phyloP scores from a whole-genome alignment of 345 rosid species.

The Erodium maritimum region DNA sequence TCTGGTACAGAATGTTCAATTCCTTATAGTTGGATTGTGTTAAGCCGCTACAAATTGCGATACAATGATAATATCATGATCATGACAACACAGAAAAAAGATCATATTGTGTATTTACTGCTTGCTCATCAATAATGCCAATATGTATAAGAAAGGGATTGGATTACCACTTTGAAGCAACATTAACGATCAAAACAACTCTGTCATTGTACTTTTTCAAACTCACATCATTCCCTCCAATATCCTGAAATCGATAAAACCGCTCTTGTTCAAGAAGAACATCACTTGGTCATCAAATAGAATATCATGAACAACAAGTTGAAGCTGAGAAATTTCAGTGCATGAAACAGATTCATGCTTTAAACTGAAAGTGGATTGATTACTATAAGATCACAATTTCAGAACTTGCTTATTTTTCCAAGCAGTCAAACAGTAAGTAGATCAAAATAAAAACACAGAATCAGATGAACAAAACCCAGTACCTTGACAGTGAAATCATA shows the following conservation, averaged over 20 bases:
- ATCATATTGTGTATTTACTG: no score
- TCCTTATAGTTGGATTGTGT: conserved; percentile 87
- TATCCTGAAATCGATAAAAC: conserved; percentile 40
- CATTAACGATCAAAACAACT: conserved; percentile 76
- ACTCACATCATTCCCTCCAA: conserved; percentile 59
- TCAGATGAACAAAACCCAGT: neutral
- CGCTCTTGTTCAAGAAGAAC: neutral
- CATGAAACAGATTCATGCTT: no score
- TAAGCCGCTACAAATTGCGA: conserved; percentile 69
- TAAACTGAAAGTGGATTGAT: no score
- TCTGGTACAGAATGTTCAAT: conserved; percentile 60
- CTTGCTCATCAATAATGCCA: no score
- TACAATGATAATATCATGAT: neutral
- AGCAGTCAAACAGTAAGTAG: neutral
- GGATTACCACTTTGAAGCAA: conserved; percentile 85
- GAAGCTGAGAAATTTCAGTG: no score
- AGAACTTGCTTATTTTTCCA: neutral
- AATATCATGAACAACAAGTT: no score
- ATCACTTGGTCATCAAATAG: neutral
- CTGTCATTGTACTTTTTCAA: conserved; percentile 57
- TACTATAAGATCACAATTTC: neutral
- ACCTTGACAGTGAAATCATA: conserved; percentile 87
- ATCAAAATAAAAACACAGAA: neutral
- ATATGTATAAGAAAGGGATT: no score
- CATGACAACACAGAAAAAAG: neutral